Conservation (phyloP, 805 yeast species). For the Candida nitratophila region DNA sequence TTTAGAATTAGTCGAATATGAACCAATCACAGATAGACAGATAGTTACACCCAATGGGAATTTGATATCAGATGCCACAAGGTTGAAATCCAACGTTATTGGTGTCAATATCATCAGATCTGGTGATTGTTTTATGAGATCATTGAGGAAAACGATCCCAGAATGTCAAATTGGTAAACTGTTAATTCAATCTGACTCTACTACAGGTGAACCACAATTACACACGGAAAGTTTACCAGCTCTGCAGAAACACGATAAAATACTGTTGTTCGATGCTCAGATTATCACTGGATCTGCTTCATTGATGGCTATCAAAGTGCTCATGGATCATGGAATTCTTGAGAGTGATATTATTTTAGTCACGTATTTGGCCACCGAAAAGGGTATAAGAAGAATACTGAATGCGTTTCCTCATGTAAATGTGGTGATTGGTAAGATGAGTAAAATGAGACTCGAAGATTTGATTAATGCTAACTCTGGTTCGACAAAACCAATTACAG, state of each 20-base stretch:
- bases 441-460: conserved; percentile 16
- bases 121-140: conserved; percentile 86
- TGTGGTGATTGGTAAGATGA: conserved; percentile 62
- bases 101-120: conserved; percentile 82
- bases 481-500: neutral
- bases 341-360: conserved; percentile 60
- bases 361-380: conserved; percentile 68
- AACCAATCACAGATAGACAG: conserved; percentile 19
- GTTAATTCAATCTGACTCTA: conserved; percentile 78
- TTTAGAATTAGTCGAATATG: conserved; percentile 46
- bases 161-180: conserved; percentile 76
- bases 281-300: conserved; percentile 89
- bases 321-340: conserved; percentile 70
- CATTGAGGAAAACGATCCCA: conserved; percentile 70
- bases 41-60: conserved; percentile 36
- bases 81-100: conserved; percentile 41
- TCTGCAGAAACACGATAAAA: conserved; percentile 27
- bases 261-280: conserved; percentile 79
- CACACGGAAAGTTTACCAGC: conserved; percentile 75
- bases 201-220: conserved; percentile 90
- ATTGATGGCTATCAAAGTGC: conserved; percentile 87
- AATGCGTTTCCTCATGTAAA: conserved; percentile 68
- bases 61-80: conserved; percentile 19
- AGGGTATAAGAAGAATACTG: conserved; percentile 65
- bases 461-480: conserved; percentile 16